Evolutionary conservation across 768 basidiomycete species (phyloP), one percentile per base, ranked within the genome.

Genomic region (Tricholoma matsutake): DNA sequence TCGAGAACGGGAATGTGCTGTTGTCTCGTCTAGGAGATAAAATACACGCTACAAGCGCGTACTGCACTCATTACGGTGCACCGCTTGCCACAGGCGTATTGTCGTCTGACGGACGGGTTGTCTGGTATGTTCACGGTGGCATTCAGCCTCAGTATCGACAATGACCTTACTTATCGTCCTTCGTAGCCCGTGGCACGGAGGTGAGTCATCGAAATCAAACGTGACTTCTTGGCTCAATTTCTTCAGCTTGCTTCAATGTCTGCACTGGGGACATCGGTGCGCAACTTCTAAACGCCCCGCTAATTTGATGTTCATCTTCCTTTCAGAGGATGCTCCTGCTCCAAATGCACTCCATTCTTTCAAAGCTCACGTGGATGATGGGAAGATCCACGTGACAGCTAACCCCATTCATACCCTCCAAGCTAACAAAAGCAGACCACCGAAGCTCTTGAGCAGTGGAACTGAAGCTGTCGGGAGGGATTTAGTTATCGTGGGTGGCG

Each of bases 21-120:
- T 72, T 95, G 10, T 89, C 89, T 57, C 86, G 87, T 55, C 73
- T 95, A 16, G 89, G 88, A 29, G 86, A 89, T 66, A 83, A 88
- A 64, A 76, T 93, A 1, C 80, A 89, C 65, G 91, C 92, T 6
- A 94, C 89, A 0, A 88, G 86, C 62, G 91, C 91, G 2, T 89
- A 84, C 73, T 96, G 94, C 74, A 95, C 93, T 1, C 94, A 96
- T 72, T 96, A 94, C 69, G 94, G 94, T 10, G 94, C 94, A 2
- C 92, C 93, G 1, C 80, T 96, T 2, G 86, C 80, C 4, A 93
- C 92, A 72, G 94, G 93, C 56, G 87, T 93, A 9, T 77, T 94
- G 58, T 83, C 88, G 7, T 81, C 88, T 34, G 88, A 91, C 71
- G 93, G 91, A 9, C 78, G 90, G 61, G 83, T 96, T 18, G 85